phyloP scores from a whole-genome alignment of 2,329 filamentous ascomycete genomes.

The Phialemonium atrogriseum region DNA sequence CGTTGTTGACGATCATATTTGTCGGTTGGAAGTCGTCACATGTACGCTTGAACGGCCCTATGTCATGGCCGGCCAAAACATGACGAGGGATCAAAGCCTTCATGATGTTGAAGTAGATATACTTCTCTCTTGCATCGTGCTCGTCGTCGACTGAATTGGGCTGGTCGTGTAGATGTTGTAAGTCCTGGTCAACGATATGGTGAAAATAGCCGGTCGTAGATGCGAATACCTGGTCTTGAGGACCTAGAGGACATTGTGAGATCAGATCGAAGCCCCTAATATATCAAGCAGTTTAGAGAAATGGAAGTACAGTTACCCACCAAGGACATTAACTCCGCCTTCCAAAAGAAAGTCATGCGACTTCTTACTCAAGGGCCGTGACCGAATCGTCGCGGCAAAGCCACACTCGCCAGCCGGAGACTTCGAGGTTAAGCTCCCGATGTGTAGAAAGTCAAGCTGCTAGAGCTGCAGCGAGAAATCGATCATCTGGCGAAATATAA shows the following conservation, averaged over 20 bases:
- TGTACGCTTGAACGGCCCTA: conserved; percentile 24
- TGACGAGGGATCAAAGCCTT: conserved; percentile 17
- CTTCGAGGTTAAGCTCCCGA: background rate
- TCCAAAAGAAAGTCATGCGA: background rate
- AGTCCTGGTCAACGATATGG: conserved; percentile 22
- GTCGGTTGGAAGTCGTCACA: conserved; percentile 27
- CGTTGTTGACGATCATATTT: conserved; percentile 26
- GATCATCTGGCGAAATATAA: background rate
- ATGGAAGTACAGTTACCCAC: no score
- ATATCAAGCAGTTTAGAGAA: no score
- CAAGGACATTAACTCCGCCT: background rate
- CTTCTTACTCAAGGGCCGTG: background rate
- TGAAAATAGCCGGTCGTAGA: conserved; percentile 23
- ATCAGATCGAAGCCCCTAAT: no score
- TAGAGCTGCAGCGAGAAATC: background rate
- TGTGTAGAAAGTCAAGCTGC: background rate
- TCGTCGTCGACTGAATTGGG: conserved; percentile 20
- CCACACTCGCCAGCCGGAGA: no score
- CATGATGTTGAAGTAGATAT: conserved; percentile 18
- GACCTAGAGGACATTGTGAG: no score
- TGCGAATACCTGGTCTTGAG: conserved; percentile 9
- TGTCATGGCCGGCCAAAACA: conserved; percentile 12
- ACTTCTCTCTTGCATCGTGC: conserved; percentile 20
- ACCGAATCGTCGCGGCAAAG: no score
- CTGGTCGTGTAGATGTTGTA: conserved; percentile 23